Conservation (phyloP, 768 basidiomycete genomes). For the Crassisporium funariophilum region DNA sequence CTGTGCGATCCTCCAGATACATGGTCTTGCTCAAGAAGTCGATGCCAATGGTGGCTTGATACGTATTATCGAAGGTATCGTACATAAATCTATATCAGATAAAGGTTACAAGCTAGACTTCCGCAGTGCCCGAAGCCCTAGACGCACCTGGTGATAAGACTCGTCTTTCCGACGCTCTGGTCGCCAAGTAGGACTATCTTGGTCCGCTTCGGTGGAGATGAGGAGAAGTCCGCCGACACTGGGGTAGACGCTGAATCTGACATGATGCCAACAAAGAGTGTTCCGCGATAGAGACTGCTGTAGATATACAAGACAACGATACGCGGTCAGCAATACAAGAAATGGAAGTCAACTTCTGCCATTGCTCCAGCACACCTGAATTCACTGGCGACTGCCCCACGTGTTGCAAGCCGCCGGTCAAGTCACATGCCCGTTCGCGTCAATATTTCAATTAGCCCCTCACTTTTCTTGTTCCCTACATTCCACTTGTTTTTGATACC, state of each 20-base stretch:
- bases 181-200: conserved; percentile 97
- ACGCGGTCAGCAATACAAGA: not conserved
- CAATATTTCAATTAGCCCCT: too few species aligned
- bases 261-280: conserved; percentile 20
- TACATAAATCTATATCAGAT: conserved; percentile 82
- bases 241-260: conserved; percentile 61
- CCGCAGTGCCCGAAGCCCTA: conserved; percentile 10
- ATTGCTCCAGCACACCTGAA: too few species aligned
- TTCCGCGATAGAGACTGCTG: conserved; percentile 4
- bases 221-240: conserved; percentile 80
- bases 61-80: conserved; percentile 99
- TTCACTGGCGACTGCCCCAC: conserved; percentile 2
- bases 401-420: too few species aligned
- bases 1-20: conserved; percentile 98
- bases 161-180: conserved; percentile 98
- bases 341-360: not conserved
- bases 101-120: conserved; percentile 10
- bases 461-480: not conserved
- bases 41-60: conserved; percentile 97
- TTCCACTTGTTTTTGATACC: too few species aligned
- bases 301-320: conserved; percentile 3
- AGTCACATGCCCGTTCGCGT: too few species aligned
- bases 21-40: conserved; percentile 99
- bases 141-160: conserved; percentile 89
- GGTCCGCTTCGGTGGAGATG: conserved; percentile 89